phyloP scores from a whole-genome alignment of 768 basidiomycete species.

The Sporobolomyces pararoseus region DNA sequence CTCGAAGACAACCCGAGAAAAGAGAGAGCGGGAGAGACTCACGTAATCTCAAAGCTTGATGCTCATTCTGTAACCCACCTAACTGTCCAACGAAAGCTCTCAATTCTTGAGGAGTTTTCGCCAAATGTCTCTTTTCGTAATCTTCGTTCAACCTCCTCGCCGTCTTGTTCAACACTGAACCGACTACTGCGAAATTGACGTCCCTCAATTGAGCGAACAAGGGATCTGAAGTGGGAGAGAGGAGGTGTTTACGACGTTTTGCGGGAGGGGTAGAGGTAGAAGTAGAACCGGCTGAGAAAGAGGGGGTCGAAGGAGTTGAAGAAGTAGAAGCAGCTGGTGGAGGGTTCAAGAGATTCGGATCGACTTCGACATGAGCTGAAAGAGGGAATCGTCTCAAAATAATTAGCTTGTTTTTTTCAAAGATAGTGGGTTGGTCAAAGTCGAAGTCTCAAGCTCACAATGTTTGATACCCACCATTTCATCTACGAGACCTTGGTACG shows the following conservation, averaged over 20 bases:
- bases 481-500: slow-evolving; percentile 92
- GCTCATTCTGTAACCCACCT: slow-evolving; percentile 85
- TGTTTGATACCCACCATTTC: slow-evolving; percentile 86
- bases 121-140: slow-evolving; percentile 72
- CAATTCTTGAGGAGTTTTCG: slow-evolving; percentile 85
- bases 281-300: background rate
- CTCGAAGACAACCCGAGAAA: background rate
- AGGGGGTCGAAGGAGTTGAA: slow-evolving; percentile 34
- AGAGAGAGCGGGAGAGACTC: slow-evolving; percentile 49
- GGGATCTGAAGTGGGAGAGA: slow-evolving; percentile 72
- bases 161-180: slow-evolving; percentile 70
- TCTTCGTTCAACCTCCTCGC: slow-evolving; percentile 85
- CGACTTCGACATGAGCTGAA: slow-evolving; percentile 54
- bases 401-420: no score
- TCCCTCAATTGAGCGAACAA: slow-evolving; percentile 80
- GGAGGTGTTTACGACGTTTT: slow-evolving; percentile 81
- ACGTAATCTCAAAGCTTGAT: slow-evolving; percentile 85
- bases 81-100: slow-evolving; percentile 93
- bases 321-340: slow-evolving; percentile 36
- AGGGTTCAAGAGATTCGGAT: slow-evolving; percentile 48
- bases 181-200: slow-evolving; percentile 85
- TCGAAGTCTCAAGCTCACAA: slow-evolving; percentile 61
- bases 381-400: background rate
- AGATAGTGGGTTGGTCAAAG: no score
- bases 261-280: background rate